Evolutionary conservation across 2,329 filamentous ascomycete species (phyloP).

Genomic region (Pseudofabraea citricarpa): DNA sequence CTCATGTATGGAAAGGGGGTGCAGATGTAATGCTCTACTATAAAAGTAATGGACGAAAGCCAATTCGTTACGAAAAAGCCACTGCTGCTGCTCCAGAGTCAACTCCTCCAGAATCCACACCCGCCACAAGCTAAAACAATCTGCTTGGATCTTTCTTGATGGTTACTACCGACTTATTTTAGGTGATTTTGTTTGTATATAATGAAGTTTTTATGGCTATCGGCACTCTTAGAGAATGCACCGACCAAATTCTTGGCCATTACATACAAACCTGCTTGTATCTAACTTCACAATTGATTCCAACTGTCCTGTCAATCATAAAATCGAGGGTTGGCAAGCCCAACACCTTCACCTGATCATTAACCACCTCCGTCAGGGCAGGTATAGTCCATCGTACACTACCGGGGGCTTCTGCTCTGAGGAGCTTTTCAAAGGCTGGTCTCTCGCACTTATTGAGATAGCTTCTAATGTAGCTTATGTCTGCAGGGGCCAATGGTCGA

Average conservation of each 20-base stretch:
- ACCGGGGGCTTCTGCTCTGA: slow-evolving; percentile 16
- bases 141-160: too few species aligned
- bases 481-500: slow-evolving; percentile 12
- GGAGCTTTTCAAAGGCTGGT: background rate
- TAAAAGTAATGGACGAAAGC: slow-evolving; percentile 73
- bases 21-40: slow-evolving; percentile 89
- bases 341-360: slow-evolving; percentile 12
- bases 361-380: slow-evolving; percentile 10
- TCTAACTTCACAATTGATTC: slow-evolving; percentile 16
- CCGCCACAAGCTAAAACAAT: too few species aligned
- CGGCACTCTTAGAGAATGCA: too few species aligned
- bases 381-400: slow-evolving; percentile 25
- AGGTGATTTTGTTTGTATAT: too few species aligned
- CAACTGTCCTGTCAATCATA: slow-evolving; percentile 2
- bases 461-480: slow-evolving; percentile 12
- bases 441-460: background rate
- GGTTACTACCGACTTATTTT: too few species aligned
- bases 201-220: too few species aligned
- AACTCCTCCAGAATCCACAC: background rate
- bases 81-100: background rate
- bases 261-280: slow-evolving; percentile 27
- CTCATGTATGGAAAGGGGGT: slow-evolving; percentile 92
- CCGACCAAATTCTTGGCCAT: too few species aligned
- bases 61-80: slow-evolving; percentile 6
- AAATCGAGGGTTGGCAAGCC: slow-evolving; percentile 23